Base-by-base conservation (phyloP, 192 early-diverging fungal species). In the Chytriomyces hyalinus region DNA sequence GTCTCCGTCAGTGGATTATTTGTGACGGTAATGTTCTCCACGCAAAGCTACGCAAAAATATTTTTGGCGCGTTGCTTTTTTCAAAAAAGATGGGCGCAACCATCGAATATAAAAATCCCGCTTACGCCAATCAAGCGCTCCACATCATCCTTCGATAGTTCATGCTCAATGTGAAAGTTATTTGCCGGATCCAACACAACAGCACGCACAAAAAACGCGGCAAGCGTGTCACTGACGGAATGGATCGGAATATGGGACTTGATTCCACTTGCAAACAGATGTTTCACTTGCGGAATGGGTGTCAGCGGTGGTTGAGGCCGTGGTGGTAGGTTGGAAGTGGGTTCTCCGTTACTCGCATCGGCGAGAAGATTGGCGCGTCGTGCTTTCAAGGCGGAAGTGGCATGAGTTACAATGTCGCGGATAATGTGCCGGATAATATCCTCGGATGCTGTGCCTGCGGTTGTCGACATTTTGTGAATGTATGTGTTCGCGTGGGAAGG, bases 141-240 rank as follows among this genome's bases (percentile, higher is more conserved):
- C 3, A 90, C 87, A 62, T 90, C 86, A 22, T 82, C 83, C 51
- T 82, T 80, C 9, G 81, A 77, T n/a, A 90, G 77, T 51, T 88
- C 89, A 13, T 63, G 45, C 15, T 88, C 89, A 44, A 88, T 78
- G 47, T 82, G 75, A 79, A 90, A 90, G 20, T 80, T 78, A 61
- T 90, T 84, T 15, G 67, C 26, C 7, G 87, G 89, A 79, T 90
- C 83, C 47, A 90, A 78, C 7, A 88, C 89, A 2, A 87, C 86
- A 5, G 89, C 85, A 11, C 89, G 82, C 10, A 90, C 84, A 20
- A 88, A 78, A 73, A 90, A 90, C 11, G 89, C 89, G 22, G 89
- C 89, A 51, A 90, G 80, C n/a, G 86, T 90, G 20, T 90, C 89
- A 6, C 87, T 80, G 4, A 90, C 83, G 20, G 74, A 65, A 67